Base-by-base conservation (phyloP, 768 basidiomycete species). In the Filobasidium floriforme region DNA sequence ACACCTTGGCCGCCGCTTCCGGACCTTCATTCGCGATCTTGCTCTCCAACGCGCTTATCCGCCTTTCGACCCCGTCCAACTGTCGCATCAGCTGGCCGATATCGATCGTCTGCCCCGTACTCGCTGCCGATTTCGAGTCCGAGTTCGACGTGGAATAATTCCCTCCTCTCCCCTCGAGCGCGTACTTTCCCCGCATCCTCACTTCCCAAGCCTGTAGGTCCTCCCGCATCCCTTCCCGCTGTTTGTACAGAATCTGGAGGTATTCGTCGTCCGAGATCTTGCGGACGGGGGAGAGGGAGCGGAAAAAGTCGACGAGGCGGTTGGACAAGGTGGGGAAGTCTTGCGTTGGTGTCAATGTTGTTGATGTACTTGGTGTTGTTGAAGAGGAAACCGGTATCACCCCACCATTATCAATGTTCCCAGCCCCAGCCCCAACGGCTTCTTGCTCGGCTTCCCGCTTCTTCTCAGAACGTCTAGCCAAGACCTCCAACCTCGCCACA, bases 261-360 rank as follows among this genome's bases (percentile, higher is more conserved):
- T 89, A 89, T 68, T 88, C 87, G 59, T 90, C 87, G 69, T 92
- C 86, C 7, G 88, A 82, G 3, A 92, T 73, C 60, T 80, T 82
- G 41, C 79, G 80, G 24, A 89, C 73, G 0, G 79, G 79, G 11
- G 87, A 85, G 44, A 89, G 69, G 5, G 77, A 51, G 19, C 69
- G 71, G 61, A 80, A 62, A 26, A 64, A 67, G 43, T 70, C 66
- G 70, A 79, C 72, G 37, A 80, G 71, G 54, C 68, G 69, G 18
- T 71, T 64, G 3, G 77, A 73, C 19, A 77, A 60, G 7, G 73
- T 54, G 55, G 28, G 28, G 14, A 49, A 49, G 22, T 49, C 46
- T 41, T 15, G 41, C 43, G n/a, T 64, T 51, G 22, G 32, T 59
- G 52, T 52, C 32, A 24, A 9, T 62, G 41, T 19, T 11, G 15